Evolutionary conservation across 768 basidiomycete species (phyloP).

Genomic region (Leucocoprinus sp.): DNA sequence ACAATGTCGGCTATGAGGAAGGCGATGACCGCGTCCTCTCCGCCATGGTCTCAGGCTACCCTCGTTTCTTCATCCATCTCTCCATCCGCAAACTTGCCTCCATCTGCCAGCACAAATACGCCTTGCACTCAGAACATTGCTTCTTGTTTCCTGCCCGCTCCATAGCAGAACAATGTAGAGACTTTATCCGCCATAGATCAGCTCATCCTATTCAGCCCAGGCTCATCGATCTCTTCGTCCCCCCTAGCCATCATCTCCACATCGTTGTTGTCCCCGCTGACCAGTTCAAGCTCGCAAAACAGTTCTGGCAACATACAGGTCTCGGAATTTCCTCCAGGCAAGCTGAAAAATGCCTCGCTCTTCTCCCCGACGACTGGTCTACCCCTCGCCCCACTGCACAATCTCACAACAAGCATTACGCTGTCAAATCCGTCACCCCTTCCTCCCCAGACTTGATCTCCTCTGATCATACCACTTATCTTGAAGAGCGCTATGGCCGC

Average conservation of each 20-base stretch:
- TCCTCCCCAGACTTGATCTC: slow-evolving; percentile 38
- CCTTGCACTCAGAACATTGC: slow-evolving; percentile 58
- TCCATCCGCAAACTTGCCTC: slow-evolving; percentile 80
- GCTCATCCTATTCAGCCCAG: slow-evolving; percentile 35
- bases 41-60: slow-evolving; percentile 84
- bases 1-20: slow-evolving; percentile 89
- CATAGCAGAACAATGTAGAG: slow-evolving; percentile 67
- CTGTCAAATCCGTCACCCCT: slow-evolving; percentile 24
- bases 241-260: slow-evolving; percentile 61
- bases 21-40: slow-evolving; percentile 74
- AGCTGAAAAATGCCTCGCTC: slow-evolving; percentile 72
- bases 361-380: slow-evolving; percentile 43
- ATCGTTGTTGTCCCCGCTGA: slow-evolving; percentile 70
- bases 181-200: slow-evolving; percentile 56
- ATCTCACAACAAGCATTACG: slow-evolving; percentile 50
- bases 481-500: slow-evolving; percentile 93
- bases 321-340: slow-evolving; percentile 83
- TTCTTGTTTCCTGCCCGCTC: slow-evolving; percentile 71
- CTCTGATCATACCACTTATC: slow-evolving; percentile 61
- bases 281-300: slow-evolving; percentile 59
- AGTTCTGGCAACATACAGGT: slow-evolving; percentile 97
- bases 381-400: slow-evolving; percentile 20
- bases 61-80: slow-evolving; percentile 87
- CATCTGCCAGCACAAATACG: slow-evolving; percentile 76
- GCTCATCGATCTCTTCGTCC: slow-evolving; percentile 62